Base-by-base conservation (phyloP, 2,329 filamentous ascomycete species). In the Alternaria atra region DNA sequence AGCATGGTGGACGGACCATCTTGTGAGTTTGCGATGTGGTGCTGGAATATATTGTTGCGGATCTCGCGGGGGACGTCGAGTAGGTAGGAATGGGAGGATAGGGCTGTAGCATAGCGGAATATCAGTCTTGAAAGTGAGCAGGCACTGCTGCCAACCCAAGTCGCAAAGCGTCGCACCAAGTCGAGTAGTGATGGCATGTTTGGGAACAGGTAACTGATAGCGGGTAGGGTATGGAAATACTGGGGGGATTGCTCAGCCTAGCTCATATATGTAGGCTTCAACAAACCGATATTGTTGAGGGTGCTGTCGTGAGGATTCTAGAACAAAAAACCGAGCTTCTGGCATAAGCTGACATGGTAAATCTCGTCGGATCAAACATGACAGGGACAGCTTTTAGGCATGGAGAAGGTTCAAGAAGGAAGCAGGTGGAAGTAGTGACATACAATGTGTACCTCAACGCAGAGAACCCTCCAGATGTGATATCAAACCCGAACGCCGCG, bases 401-500 rank as follows among this genome's bases (percentile, higher is more conserved):
- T 15, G 13, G 25, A 27, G 13, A 44, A 44, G 23, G 13, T 17
- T 5, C 34, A 23, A 29, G 6, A 39, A 53, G 6, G 30, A 27
- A 35, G 32, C 32, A 50, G 32, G 30, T 35, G 30, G 46, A 37
- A 50, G 46, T 35, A 50, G 46, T 50, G 20, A 50, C 46, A 50
- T 50, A 37, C 9, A 2, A 27, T 7, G 46, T 50, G 51, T 53
- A 53, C 17, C 39, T 32, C 51, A 44, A 44, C 12, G 29, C 30
- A 42, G 10, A 9, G 6, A 13, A 54, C 7, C 32, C 20, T 30
- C 52, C 52, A n/a, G 23, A 52, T 52, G 29, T 52, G 47, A 52
- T 46, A 52, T 32, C 17, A 52, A 46, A 48, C 40, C 47, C 58
- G n/a, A 60, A 60, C 58, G 58, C 58, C 58, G 34, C 43, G 40